Base-by-base conservation (phyloP, 2,329 filamentous ascomycete genomes). In the Escovopsis weberi region DNA sequence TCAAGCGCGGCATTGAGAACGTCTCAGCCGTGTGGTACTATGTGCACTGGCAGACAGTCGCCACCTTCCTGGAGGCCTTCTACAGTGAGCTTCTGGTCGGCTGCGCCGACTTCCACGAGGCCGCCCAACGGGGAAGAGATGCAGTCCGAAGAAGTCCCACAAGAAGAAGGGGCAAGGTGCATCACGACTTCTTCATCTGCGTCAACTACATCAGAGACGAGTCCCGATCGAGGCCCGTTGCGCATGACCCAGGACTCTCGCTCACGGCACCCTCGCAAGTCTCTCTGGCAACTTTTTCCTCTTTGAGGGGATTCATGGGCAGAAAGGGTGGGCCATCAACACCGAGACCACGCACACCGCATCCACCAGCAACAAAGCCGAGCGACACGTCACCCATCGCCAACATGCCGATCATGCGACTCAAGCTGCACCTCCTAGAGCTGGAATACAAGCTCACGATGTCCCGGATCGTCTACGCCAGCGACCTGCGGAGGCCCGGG, bases 1-100 rank as follows among this genome's bases (percentile, higher is more conserved):
- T 56, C n/a, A 44, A 44, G 39, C 48, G 50, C 28, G 54, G 54
- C 36, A 47, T 55, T 8, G 49, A 47, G 3, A 52, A 55, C 34
- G 51, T 56, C 26, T 55, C 53, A 18, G 53, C 53, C 47, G 55
- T 56, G 53, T 56, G 54, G 54, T 55, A 49, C 47, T 55, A 50
- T 35, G 54, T 56, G 26, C 51, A 55, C 45, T 55, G 49, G 51
- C 48, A 52, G 47, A 55, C 54, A 18, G 54, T 50, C 26, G 37
- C 48, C 23, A 55, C 53, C 10, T 56, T 55, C 38, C 50, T 56
- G 5, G 49, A 53, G 9, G 45, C 52, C 2, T 56, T 56, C 28
- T 55, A 56, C 44, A 46, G 50, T 15, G 47, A 50, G 39, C 46
- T 56, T 37, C 48, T 59, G 6, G 48, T 54, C 32, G 48, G 51